Conservation (phyloP, 192 early-diverging fungal species). For the Dimargaris verticillata region DNA sequence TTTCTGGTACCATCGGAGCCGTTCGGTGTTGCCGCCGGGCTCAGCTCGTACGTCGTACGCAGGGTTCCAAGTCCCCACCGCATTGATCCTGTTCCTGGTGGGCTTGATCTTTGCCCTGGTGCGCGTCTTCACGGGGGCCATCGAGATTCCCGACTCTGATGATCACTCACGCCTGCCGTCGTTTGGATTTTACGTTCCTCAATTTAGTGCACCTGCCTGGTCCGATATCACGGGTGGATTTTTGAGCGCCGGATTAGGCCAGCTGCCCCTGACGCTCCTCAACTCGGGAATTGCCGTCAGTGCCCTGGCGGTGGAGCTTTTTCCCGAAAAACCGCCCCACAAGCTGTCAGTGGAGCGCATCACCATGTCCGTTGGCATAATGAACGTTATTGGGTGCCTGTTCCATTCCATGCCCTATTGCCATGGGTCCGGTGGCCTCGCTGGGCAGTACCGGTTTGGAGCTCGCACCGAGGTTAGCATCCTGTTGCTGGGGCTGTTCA, state of each 20-base stretch:
- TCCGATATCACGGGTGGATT: slow-evolving; percentile 56
- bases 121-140: slow-evolving; percentile 22
- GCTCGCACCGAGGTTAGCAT: slow-evolving; percentile 67
- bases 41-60: too few species aligned
- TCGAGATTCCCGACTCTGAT: slow-evolving; percentile 20
- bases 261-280: slow-evolving; percentile 69
- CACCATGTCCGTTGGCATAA: slow-evolving; percentile 49
- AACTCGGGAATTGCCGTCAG: slow-evolving; percentile 75
- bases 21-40: slow-evolving; percentile 14
- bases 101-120: slow-evolving; percentile 54
- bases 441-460: slow-evolving; percentile 89
- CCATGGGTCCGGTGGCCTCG: slow-evolving; percentile 76
- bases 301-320: slow-evolving; percentile 63
- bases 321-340: slow-evolving; percentile 38
- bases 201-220: slow-evolving; percentile 38
- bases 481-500: slow-evolving; percentile 55
- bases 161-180: slow-evolving; percentile 24
- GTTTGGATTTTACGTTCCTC: slow-evolving; percentile 39
- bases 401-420: slow-evolving; percentile 69
- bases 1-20: slow-evolving; percentile 41
- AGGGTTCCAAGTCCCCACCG: slow-evolving; percentile 24
- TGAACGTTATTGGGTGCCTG: slow-evolving; percentile 64
- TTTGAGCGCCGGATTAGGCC: slow-evolving; percentile 63
- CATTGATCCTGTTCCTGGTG: slow-evolving; percentile 52
- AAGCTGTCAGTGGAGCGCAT: slow-evolving; percentile 20